Base-by-base conservation (phyloP, 129 eudicot species). In the Ambrosia artemisiifolia region DNA sequence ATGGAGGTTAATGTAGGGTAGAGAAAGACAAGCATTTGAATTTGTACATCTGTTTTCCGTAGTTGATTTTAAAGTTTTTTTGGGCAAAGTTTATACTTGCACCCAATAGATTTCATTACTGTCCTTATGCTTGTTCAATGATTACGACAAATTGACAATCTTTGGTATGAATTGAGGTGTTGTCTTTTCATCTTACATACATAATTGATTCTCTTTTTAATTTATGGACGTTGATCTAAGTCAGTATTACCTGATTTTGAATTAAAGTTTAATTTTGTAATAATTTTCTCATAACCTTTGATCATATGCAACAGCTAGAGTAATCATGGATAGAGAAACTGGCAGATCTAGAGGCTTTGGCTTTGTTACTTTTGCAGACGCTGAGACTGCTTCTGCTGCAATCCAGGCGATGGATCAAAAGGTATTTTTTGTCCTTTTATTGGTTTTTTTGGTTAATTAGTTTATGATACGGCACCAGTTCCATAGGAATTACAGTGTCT, bases 271-370 rank as follows among this genome's bases (percentile, higher is more conserved):
- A 54, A 12, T 40, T 38, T n/a, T 50, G 4, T 78, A 43, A 43
- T 30, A 51, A 63, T 16, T 28, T 3, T 8, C 51, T 78, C 36
- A 62, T 49, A 63, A 8, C 40, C 42, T 56, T 2, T 63, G 71
- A 42, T 70, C 49, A 49, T 69, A 34, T 64, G 77, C 65, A 71
- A 85, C 87, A 91, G 99, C 97, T 36, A 86, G 85, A 78, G 88
- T 95, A 24, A 91, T 95, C 50, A 11, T 72, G 7, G 99, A 95
- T 63, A 79, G 96, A 71, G 95, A 91, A 35, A 86, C 88, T 57
- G 90, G 93, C 34, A 80, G 93, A 71, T 95, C 99, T 34, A 86
- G 91, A 83, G 99, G 99, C 14, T 91, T 95, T 86, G 96, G 96
- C 57, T 95, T 95, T 75, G 86, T 88, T 75, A 86, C 96, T 11